Evolutionary conservation across 164 flowering plant genomes (phyloP), one percentile per base, ranked within the genome.

Genomic region (Piper betle): DNA sequence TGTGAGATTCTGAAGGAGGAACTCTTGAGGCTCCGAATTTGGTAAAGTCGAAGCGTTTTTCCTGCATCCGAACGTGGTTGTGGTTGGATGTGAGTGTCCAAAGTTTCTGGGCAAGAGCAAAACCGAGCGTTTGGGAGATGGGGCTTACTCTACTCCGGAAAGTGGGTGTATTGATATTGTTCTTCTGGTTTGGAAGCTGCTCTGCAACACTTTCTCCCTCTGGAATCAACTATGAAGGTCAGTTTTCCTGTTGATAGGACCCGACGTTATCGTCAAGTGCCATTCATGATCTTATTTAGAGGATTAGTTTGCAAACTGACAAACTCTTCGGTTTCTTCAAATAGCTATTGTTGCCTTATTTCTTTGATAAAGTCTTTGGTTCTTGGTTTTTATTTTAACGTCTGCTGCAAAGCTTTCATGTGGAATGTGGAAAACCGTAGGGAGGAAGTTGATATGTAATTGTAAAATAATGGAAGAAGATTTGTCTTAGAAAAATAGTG

Each of bases 171-270:
- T 69, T 86, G 72, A 60, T 91, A 68, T 73, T 81, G 74, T 66
- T 73, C 15, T 12, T 1, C 56, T 70, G 81, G 64, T 64, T 84
- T 70, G 78, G 69, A 63, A 46, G 67, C 64, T 75, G 77, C 69
- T 74, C 65, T 78, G 91, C 97, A 50, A 79, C 92, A 65, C 94
- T 91, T 61, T 88, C 97, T 72, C 97, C 97, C 54, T 65, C 85
- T 70, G 97, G 97, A 57, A 66, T 88, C 1, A 91, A 91, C 71
- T 86, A 80, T 74, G 97, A 91, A 91, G 97, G 97, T 91, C 50
- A 66, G 83, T 72, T 6, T 42, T 6, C 6, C 46, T 6, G 46
- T 46, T 46, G 10, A 46, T 46, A 10, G 50, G 12, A 15, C 50
- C 12, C 15, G 50, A 2, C 15, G 10, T 6, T 12, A 12, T 9